Conservation (phyloP, 2,329 filamentous ascomycete species). For the Alternaria gansuensis region DNA sequence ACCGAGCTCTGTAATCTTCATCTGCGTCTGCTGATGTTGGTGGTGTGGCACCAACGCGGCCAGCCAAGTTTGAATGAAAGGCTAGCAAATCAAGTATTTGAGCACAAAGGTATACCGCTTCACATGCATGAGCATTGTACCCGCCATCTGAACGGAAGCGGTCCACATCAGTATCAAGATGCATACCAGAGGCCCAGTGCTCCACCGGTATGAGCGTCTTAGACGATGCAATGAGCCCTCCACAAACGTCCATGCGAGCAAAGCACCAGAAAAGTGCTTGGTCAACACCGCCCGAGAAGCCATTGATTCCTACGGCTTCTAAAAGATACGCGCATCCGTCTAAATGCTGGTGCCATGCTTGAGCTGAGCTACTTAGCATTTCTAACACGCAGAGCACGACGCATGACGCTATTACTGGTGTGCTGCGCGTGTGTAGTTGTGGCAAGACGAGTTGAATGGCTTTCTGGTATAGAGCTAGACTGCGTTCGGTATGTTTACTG, state of each 20-base stretch:
- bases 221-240: constrained; percentile 63
- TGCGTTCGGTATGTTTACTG: constrained; percentile 58
- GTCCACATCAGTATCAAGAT: constrained; percentile 50
- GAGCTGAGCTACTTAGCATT: constrained; percentile 60
- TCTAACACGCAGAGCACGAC: constrained; percentile 61
- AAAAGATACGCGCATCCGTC: constrained; percentile 66
- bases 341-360: constrained; percentile 64
- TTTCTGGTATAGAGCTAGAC: constrained; percentile 64
- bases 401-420: constrained; percentile 59
- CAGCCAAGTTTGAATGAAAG: constrained; percentile 32
- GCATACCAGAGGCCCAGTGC: constrained; percentile 59
- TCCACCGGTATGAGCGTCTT: constrained; percentile 60
- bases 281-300: constrained; percentile 61
- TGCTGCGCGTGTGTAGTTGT: constrained; percentile 56
- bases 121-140: constrained; percentile 68
- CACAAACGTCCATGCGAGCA: constrained; percentile 66
- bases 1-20: constrained; percentile 23
- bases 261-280: constrained; percentile 68
- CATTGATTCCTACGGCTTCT: constrained; percentile 61
- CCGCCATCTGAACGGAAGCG: constrained; percentile 51
- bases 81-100: constrained; percentile 52
- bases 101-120: constrained; percentile 66
- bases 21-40: not conserved
- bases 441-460: constrained; percentile 60
- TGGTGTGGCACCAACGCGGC: constrained; percentile 23